These are phyloP conservation scores for Debaryomyces subglobosus DNA, from an alignment of 1,139 yeast species.

Conservation along the genomic window DNA sequence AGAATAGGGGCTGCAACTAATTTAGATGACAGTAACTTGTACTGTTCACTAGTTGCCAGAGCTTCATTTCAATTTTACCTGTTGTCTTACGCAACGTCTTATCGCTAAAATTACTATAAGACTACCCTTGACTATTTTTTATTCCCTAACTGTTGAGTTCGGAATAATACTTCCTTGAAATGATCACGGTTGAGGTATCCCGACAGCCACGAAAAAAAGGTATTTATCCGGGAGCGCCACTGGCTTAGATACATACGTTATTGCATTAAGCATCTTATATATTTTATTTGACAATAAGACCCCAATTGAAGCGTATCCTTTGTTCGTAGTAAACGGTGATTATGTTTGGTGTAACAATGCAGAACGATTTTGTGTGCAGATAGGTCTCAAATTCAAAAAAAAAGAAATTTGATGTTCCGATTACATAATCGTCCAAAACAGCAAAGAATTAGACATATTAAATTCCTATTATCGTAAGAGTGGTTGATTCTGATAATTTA, in stretches of 20 bases:
- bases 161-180: not conserved
- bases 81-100: not conserved
- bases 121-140: not conserved
- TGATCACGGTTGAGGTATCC: not conserved
- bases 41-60: not conserved
- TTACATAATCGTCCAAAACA: constrained; percentile 2
- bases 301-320: not conserved
- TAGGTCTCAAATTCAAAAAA: not conserved
- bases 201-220: not conserved
- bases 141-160: not conserved
- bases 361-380: not conserved
- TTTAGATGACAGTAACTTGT: not conserved
- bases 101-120: not conserved
- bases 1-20: not conserved
- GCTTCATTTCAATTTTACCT: not conserved
- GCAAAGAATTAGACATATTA: not conserved
- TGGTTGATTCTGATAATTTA: not conserved
- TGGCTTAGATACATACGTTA: not conserved
- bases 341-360: not conserved
- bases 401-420: not conserved
- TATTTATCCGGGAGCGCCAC: not conserved
- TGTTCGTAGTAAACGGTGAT: not conserved
- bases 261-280: not conserved
- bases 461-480: not conserved
- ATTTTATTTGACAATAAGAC: not conserved